Evolutionary conservation across 768 basidiomycete species (phyloP), one percentile per base, ranked within the genome.

Genomic region (Termitomyces sp.): DNA sequence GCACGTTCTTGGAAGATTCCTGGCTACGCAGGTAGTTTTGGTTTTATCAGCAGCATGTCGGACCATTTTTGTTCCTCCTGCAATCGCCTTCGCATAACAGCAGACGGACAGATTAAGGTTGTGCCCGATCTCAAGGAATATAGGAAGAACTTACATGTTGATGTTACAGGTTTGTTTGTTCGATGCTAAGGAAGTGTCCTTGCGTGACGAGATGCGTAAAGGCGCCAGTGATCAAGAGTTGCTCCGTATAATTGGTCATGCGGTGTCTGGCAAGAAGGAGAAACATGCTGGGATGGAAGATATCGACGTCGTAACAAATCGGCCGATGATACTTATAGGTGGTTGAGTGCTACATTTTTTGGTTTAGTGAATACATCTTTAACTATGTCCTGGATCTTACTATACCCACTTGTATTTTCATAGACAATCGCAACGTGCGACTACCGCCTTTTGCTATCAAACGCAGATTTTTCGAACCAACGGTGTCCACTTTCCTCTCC

Each of bases 11-110:
- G 87, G 80, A 71, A 77, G 60, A 82, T 94, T 52, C 88, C 87
- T 0, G 87, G 86, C 5, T 82, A 85, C 66, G 61, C 59, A 57
- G 92, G 91, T 23, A 82, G 75, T 66, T 80, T 86, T 68, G 92
- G 86, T n/a, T 92, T 94, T 71, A 95, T 95, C 66, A 91, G 85
- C 66, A 91, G 88, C 74, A 93, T 93, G 92, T 94, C 91, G 17
- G 91, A 95, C 69, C 92, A 94, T 70, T 93, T 95, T 64, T 94
- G 92, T 70, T 79, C 82, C 1, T 84, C 86, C 1, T 95, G 92
- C 73, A 93, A 91, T 64, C 80, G 92, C 55, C 74, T 94, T 50
- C 78, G 93, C 42, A 75, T 95, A 46, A 94, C 90, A n/a, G 88
- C 91, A 12, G 92, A 95, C 63, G 92, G 94, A 6, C 83, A 94